These are phyloP conservation scores for Xylaria sp. DNA, from an alignment of 2,329 filamentous ascomycete species.

Conservation along the genomic window DNA sequence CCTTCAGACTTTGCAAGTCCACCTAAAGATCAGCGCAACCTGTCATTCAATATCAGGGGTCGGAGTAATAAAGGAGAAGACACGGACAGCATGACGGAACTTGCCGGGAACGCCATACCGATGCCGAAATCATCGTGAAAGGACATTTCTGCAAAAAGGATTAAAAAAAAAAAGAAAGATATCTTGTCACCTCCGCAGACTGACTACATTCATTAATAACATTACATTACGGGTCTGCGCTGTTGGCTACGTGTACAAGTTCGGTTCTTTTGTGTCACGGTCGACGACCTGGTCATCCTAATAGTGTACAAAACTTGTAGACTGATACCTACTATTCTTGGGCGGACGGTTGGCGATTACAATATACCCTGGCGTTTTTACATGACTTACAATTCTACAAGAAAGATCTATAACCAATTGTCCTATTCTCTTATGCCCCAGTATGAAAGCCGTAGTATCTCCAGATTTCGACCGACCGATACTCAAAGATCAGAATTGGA, in stretches of 20 bases:
- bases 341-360: slow-evolving; percentile 6
- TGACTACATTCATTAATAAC: not conserved
- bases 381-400: not conserved
- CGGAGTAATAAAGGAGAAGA: slow-evolving; percentile 55
- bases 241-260: slow-evolving; percentile 1
- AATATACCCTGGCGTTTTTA: slow-evolving; percentile 29
- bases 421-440: not conserved
- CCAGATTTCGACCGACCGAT: not conserved
- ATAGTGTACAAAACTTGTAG: not conserved
- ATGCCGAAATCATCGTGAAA: slow-evolving; percentile 47
- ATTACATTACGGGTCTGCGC: not conserved
- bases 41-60: slow-evolving; percentile 50
- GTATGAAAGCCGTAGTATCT: slow-evolving; percentile 8
- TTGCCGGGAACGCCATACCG: slow-evolving; percentile 54
- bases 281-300: not conserved
- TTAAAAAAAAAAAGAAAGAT: too few species aligned
- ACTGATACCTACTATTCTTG: not conserved
- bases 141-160: slow-evolving; percentile 8
- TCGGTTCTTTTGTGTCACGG: not conserved
- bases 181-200: not conserved
- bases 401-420: not conserved
- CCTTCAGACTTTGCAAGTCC: slow-evolving; percentile 35
- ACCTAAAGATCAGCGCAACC: slow-evolving; percentile 40
- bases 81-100: slow-evolving; percentile 64
- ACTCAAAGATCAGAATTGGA: slow-evolving; percentile 3